These are phyloP conservation scores for Trichoderma virens DNA, from an alignment of 495 filamentous ascomycete genomes.

Conservation along the genomic window DNA sequence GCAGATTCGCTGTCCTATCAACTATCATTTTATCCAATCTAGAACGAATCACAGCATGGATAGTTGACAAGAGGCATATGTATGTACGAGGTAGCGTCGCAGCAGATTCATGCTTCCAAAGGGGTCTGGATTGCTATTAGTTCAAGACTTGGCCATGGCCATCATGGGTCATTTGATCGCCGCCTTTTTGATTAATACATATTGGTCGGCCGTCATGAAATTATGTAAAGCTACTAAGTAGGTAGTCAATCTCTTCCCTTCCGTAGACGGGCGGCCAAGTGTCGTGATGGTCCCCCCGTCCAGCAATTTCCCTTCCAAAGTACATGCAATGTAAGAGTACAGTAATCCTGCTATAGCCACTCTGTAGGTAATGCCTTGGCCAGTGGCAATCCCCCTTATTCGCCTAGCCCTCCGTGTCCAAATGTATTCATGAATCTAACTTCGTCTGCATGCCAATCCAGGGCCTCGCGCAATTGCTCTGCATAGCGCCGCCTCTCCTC, in stretches of 20 bases:
- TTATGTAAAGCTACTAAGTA: background rate
- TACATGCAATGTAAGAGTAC: background rate
- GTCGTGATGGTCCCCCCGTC: background rate
- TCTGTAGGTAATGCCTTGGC: background rate
- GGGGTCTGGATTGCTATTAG: background rate
- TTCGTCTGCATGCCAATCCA: slow-evolving; percentile 77
- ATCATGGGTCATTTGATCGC: background rate
- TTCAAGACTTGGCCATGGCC: background rate
- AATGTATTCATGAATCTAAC: slow-evolving; percentile 68
- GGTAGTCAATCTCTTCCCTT: background rate
- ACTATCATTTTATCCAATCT: background rate
- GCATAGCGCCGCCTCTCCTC: slow-evolving; percentile 48
- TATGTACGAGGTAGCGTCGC: background rate
- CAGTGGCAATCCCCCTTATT: background rate
- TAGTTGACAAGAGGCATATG: background rate
- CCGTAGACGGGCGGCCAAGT: background rate
- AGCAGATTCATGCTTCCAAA: background rate
- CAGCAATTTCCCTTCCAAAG: too few species aligned
- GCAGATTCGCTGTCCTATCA: background rate
- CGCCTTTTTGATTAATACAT: background rate
- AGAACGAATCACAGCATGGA: slow-evolving; percentile 4
- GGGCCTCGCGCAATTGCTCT: slow-evolving; percentile 61
- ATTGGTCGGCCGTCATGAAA: background rate
- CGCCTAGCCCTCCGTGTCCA: slow-evolving; percentile 34
- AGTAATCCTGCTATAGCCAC: background rate